These are phyloP conservation scores for Porcisia hertigi DNA, from an alignment of 208 protist species.

Conservation along the genomic window DNA sequence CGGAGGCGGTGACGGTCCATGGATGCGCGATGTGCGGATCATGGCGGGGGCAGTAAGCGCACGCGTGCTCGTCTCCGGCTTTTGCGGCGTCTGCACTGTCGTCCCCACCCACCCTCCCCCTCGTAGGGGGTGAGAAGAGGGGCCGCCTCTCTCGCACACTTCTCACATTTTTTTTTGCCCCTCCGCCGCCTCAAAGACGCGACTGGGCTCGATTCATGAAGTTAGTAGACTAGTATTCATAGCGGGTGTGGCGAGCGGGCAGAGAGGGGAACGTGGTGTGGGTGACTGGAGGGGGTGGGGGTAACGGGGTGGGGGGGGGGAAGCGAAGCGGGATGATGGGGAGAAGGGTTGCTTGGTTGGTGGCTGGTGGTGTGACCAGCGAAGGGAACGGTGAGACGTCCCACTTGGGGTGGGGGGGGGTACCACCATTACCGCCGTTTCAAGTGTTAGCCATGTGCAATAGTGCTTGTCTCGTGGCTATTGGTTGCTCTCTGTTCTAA, in stretches of 20 bases:
- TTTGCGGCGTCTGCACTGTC: background rate
- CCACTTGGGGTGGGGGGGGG: background rate
- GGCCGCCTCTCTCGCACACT: background rate
- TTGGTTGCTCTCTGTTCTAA: no score
- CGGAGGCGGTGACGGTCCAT: background rate
- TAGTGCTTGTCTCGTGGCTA: no score
- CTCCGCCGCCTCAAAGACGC: background rate
- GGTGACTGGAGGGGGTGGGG: background rate
- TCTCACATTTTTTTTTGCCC: background rate
- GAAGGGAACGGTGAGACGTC: background rate
- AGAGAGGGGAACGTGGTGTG: background rate
- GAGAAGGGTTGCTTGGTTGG: no score
- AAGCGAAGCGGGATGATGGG: no score
- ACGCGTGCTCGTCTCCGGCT: background rate
- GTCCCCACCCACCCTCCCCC: background rate
- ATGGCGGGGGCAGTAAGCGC: background rate
- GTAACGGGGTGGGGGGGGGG: no score
- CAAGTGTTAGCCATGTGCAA: no score
- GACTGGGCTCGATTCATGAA: background rate
- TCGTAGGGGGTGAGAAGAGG: no score
- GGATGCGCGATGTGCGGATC: background rate
- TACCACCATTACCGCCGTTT: no score
- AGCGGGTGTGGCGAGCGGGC: background rate
- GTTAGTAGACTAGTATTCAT: slow-evolving; percentile 11
- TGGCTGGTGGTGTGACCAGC: no score